Percentiles rank a stretch among this genome's conserved stretches.
Evolutionary conservation across 164 flowering plant species (phyloP).

Genomic region (Tinospora cordifolia): DNA sequence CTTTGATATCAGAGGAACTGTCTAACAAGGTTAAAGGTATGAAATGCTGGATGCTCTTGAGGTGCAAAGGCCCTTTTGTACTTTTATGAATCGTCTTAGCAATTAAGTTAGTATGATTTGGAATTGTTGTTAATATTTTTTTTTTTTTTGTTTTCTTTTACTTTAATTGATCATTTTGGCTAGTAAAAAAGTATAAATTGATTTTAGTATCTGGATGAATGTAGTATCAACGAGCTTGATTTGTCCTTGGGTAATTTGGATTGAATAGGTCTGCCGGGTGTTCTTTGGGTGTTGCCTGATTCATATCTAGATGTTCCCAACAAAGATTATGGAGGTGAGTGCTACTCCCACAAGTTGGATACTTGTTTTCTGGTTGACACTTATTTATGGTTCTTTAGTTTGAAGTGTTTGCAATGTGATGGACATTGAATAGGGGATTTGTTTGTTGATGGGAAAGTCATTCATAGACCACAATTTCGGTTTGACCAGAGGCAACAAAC

Average conservation of each 20-base stretch:
- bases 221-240: background rate
- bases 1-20: constrained; percentile 81
- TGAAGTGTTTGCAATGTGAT: background rate
- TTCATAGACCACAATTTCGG: constrained; percentile 79
- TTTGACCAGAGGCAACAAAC: constrained; percentile 44
- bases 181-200: too few species aligned
- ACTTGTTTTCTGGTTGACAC: background rate
- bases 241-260: constrained; percentile 1
- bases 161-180: background rate
- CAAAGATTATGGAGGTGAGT: constrained; percentile 95
- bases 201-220: background rate
- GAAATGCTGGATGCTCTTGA: background rate
- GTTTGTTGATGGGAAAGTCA: constrained; percentile 85
- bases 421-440: constrained; percentile 57
- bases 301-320: constrained; percentile 96
- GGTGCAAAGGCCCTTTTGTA: background rate
- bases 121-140: background rate
- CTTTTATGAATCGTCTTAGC: background rate
- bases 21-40: constrained; percentile 89
- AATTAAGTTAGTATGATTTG: background rate
- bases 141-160: background rate
- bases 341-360: background rate
- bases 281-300: constrained; percentile 96
- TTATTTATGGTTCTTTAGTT: background rate
- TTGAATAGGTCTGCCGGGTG: constrained; percentile 65